phyloP scores from a whole-genome alignment of 768 basidiomycete genomes.

The Glaciozyma antarctica region DNA sequence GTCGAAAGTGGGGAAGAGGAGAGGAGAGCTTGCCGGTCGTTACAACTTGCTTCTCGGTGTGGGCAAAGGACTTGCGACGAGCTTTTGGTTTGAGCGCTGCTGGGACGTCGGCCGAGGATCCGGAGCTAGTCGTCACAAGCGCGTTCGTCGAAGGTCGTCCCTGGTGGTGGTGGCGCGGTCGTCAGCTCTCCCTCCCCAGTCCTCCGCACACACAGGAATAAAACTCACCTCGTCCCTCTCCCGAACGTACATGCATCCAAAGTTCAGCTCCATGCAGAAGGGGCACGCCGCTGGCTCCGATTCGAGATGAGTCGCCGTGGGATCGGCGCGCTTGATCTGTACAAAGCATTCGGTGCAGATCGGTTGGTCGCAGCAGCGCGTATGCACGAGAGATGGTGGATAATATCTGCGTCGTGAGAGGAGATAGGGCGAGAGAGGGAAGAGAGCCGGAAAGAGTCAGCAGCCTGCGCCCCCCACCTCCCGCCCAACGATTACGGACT shows the following conservation, averaged over 20 bases:
- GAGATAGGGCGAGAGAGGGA: neutral
- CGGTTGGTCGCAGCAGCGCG: conserved; percentile 94
- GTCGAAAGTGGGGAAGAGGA: neutral
- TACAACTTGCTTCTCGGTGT: conserved; percentile 31
- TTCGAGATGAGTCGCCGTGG: conserved; percentile 81
- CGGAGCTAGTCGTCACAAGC: neutral
- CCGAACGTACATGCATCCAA: conserved; percentile 68
- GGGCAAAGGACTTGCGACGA: conserved; percentile 25
- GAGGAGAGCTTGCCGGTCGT: conserved; percentile 22
- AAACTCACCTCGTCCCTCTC: neutral
- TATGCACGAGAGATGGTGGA: conserved; percentile 91
- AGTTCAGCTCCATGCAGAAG: conserved; percentile 94
- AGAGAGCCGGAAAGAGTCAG: conserved; percentile 20
- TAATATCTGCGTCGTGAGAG: conserved; percentile 59
- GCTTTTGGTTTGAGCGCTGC: conserved; percentile 4
- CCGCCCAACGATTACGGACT: conserved; percentile 25
- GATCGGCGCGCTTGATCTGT: conserved; percentile 93
- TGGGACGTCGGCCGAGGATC: neutral
- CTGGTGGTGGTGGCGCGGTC: neutral
- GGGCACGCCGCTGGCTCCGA: conserved; percentile 96
- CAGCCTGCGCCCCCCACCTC: conserved; percentile 1
- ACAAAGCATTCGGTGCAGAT: conserved; percentile 99
- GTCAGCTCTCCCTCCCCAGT: neutral
- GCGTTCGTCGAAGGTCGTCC: neutral
- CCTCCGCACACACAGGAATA: neutral